Percentiles rank a stretch among this genome's conserved stretches.
These are phyloP conservation scores for Blastocystis sp. DNA, from an alignment of 352 stramenopile genomes.

Conservation along the genomic window DNA sequence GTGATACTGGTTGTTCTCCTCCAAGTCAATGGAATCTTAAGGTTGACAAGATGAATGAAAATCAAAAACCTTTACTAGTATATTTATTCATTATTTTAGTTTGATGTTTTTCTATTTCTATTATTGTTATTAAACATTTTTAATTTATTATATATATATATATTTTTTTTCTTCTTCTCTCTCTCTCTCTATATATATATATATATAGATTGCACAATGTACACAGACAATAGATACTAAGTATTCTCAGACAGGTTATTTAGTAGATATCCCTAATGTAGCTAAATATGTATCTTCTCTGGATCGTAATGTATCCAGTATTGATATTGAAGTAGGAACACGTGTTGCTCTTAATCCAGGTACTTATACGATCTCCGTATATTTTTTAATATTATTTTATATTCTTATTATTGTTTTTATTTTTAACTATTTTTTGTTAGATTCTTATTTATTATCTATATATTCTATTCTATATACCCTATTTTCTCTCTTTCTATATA, in stretches of 20 bases:
- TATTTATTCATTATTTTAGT: too few species aligned
- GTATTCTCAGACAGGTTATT: constrained; percentile 82
- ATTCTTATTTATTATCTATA: background rate
- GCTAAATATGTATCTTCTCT: constrained; percentile 96
- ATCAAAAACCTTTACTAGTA: constrained; percentile 62
- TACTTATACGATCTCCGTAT: constrained; percentile 25
- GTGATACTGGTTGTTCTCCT: constrained; percentile 86
- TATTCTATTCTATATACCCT: background rate
- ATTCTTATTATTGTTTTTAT: background rate
- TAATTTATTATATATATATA: background rate
- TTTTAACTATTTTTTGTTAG: background rate
- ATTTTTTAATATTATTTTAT: background rate
- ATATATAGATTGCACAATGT: constrained; percentile 73
- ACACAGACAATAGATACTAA: constrained; percentile 76
- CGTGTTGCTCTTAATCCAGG: constrained; percentile 71
- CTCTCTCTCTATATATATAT: background rate
- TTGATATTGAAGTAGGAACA: constrained; percentile 98
- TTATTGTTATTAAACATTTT: too few species aligned
- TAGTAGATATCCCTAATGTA: constrained; percentile 99
- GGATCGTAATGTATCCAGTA: constrained; percentile 88
- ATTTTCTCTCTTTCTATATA: background rate
- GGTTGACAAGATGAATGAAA: constrained; percentile 98
- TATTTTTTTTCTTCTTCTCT: background rate
- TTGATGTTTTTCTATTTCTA: background rate
- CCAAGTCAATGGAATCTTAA: constrained; percentile 95